Evolutionary conservation across 1,284 basidiomycete genomes (phyloP).

Genomic region (Paramarasmius palmivorus): DNA sequence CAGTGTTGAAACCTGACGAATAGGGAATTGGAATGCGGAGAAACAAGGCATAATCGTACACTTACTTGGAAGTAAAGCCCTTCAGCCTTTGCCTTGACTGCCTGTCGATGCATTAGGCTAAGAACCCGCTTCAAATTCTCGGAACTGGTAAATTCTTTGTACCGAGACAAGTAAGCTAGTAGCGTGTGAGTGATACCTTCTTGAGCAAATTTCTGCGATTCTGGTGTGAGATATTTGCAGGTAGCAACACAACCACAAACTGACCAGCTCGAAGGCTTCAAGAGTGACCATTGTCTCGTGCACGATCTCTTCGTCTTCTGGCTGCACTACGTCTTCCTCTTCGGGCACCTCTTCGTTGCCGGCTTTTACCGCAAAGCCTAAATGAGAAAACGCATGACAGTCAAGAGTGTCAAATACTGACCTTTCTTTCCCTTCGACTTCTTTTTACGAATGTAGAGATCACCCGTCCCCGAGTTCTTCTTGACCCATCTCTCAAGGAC

Average conservation of each 20-base stretch:
- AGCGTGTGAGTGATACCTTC: conserved; percentile 83
- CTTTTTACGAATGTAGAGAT: conserved; percentile 81
- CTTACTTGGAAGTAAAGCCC: conserved; percentile 89
- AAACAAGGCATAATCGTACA: not conserved
- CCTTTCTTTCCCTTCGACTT: conserved; percentile 52
- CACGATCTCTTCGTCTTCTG: conserved; percentile 61
- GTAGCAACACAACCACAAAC: conserved; percentile 31
- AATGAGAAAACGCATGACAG: not conserved
- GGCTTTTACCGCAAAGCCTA: conserved; percentile 31
- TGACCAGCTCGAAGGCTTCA: conserved; percentile 82
- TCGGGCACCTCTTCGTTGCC: conserved; percentile 66
- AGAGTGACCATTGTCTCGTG: conserved; percentile 89
- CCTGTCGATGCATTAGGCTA: conserved; percentile 85
- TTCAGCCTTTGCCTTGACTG: conserved; percentile 86
- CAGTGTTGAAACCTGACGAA: conserved; percentile 77
- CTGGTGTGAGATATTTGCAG: not conserved
- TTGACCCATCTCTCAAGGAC: conserved; percentile 85
- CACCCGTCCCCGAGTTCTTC: conserved; percentile 39
- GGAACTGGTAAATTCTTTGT: conserved; percentile 75
- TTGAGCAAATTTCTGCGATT: conserved; percentile 75
- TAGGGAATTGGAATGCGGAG: not conserved
- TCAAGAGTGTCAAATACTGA: conserved; percentile 25
- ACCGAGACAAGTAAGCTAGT: conserved; percentile 77
- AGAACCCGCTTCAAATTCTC: conserved; percentile 89
- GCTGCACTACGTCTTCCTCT: conserved; percentile 41